These are phyloP conservation scores for Glonium stellatum DNA, from an alignment of 495 filamentous ascomycete species.

Conservation along the genomic window DNA sequence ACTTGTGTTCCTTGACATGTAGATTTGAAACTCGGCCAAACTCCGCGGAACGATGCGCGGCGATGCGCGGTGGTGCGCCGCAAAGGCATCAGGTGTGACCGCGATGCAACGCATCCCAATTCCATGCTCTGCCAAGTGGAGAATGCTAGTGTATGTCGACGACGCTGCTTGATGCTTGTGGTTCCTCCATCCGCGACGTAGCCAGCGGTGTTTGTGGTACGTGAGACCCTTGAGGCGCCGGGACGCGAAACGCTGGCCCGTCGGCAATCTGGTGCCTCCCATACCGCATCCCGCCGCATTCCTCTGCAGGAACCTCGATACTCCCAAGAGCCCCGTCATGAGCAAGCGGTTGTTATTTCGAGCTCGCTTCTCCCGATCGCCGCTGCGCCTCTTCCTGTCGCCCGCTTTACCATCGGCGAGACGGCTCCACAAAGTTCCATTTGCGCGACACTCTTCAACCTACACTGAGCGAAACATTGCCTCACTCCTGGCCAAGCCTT, in stretches of 20 bases:
- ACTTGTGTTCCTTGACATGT: no score
- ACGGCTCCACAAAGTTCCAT: neutral
- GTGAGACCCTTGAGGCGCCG: no score
- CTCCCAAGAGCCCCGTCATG: neutral
- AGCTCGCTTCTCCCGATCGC: neutral
- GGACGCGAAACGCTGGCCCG: neutral
- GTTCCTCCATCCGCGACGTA: no score
- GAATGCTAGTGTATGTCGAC: no score
- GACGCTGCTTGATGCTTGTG: no score
- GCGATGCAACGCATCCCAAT: no score
- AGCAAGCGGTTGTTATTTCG: neutral
- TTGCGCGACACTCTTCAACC: constrained; percentile 22
- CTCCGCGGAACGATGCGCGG: no score
- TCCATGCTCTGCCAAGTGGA: no score
- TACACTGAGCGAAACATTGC: constrained; percentile 17
- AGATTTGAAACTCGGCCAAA: no score
- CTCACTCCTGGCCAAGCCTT: constrained; percentile 20
- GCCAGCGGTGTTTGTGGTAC: no score
- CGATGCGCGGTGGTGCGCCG: no score
- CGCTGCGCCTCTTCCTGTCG: neutral
- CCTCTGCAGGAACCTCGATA: neutral
- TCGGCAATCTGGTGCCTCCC: neutral
- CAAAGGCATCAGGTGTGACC: no score
- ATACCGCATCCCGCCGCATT: neutral
- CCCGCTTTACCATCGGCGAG: neutral